phyloP scores from a whole-genome alignment of 768 basidiomycete species.

The Omphalotus guepiniiformis region DNA sequence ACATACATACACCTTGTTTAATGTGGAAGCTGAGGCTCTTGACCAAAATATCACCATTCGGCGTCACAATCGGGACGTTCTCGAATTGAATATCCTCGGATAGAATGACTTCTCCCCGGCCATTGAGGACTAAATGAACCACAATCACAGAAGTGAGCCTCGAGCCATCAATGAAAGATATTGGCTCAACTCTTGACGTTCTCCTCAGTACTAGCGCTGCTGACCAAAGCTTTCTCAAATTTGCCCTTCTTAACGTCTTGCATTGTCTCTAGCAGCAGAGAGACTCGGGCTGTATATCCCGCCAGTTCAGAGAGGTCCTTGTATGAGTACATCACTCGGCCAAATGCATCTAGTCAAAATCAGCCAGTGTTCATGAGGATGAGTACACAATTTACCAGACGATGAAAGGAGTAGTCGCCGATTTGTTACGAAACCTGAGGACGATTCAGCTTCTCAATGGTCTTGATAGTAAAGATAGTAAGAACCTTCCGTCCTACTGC shows the following conservation, averaged over 20 bases:
- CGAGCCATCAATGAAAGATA: background rate
- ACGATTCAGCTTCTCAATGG: background rate
- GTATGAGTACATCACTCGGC: constrained; percentile 95
- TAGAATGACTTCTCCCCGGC: constrained; percentile 74
- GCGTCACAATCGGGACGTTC: constrained; percentile 91
- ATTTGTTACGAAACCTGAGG: constrained; percentile 92
- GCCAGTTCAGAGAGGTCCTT: constrained; percentile 95
- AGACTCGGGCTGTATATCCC: constrained; percentile 91
- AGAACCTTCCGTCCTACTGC: constrained; percentile 85
- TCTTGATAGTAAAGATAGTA: too few species aligned
- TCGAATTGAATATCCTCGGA: constrained; percentile 91
- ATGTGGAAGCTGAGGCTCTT: constrained; percentile 84
- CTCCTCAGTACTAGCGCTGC: constrained; percentile 65
- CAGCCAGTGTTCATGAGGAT: constrained; percentile 2
- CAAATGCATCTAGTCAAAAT: constrained; percentile 70
- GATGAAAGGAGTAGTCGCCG: constrained; percentile 83
- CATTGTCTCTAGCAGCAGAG: constrained; percentile 87
- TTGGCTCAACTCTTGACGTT: constrained; percentile 63
- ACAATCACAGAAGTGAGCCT: constrained; percentile 1
- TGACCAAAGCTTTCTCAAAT: constrained; percentile 86
- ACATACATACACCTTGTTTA: constrained; percentile 65
- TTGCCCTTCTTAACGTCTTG: constrained; percentile 77
- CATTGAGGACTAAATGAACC: constrained; percentile 56
- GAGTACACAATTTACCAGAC: constrained; percentile 46
- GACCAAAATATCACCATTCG: constrained; percentile 91